Evolutionary conservation across 2,329 filamentous ascomycete species (phyloP), one percentile per base, ranked within the genome.

Genomic region (Sporothrix pallida): DNA sequence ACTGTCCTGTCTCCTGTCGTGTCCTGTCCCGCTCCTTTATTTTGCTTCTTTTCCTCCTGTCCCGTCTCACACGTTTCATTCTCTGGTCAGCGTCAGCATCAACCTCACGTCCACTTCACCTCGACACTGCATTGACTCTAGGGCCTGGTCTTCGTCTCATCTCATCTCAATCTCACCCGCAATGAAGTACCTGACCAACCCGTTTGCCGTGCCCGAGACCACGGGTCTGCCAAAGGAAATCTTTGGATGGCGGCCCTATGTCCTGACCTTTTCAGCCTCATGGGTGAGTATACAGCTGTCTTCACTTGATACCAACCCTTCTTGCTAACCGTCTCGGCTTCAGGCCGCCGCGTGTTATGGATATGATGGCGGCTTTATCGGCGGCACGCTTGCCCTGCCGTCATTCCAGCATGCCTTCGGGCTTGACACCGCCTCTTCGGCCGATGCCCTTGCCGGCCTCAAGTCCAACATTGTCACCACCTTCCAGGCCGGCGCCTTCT

Each of bases 331-430:
- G 13, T 62, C 69, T 17, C 13, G 3, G 15, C 44, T 3, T 3
- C 12, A 71, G 12, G 44, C n/a, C 13, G 50, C 31, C 84, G 84
- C 4, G 1, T 63, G 58, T 15, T 87, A 87, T 74, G 86, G 86
- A 15, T 87, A 88, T 76, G 86, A 88, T 75, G 84, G 83, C 2
- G 85, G 86, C 15, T 88, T 88, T 78, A 83, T 88, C 26, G 87
- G 87, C 3, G 87, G 85, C 0, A 88, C 86, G 0, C 87, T 88
- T 72, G 82, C 85, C 2, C 85, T 84, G 37, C 76, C 81, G 20
- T 83, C 82, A 74, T 88, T 88, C 80, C 81, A 83, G 75, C 76
- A 78, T 13, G 85, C 86, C 75, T 85, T 85, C 74, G 80, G 80
- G 9, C 82, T 84, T 75, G 69, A 65, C 12, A 71, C 52, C 20